Evolutionary conservation across 2,329 filamentous ascomycete species (phyloP), one percentile per base, ranked within the genome.

Genomic region (Seiridium cupressi): DNA sequence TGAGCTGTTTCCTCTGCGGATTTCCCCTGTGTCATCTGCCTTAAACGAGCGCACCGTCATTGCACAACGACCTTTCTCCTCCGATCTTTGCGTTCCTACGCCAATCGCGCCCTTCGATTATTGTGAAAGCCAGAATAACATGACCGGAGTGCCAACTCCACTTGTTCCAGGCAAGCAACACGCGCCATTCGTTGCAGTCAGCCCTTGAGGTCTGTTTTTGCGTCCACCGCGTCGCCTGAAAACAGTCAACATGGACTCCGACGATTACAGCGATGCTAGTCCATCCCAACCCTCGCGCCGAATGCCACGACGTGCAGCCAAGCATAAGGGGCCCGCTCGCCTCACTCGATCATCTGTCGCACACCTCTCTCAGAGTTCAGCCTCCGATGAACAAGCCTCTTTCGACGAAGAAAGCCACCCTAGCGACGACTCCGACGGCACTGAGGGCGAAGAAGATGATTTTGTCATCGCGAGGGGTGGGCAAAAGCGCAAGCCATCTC

Each of bases 221-320:
- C 38, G 38, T 42, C 38, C 7, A 26, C 7, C 38, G 38, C 38
- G 7, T 42, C 13, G 38, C 7, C 38, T 34, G 49, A 53, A 7
- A 6, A 18, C 18, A 36, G n/a, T 44, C 49, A 32, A 58, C 38
- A 62, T 62, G 60, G 57, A 58, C 44, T 59, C 42, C 8, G 46
- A 44, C 44, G 44, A 40, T 3, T 57, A 57, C 49, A 53, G 49
- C 44, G 57, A 67, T 40, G 62, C 60, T 40, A 61, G 63, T 13
- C 64, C 63, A 13, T 59, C 63, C 49, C 63, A 61, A 57, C 63
- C 64, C 61, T 60, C 64, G n/a, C 70, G 71, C 48, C 63, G 61
- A 44, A 60, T 68, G 54, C 71, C 69, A 32, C 61, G 60, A 9
- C 70, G 70, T 44, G 68, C 61, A 26, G 70, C 70, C 5, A 73